Percentiles rank a stretch among this genome's conserved stretches.
Evolutionary conservation across 441 rosid species (phyloP).

Genomic region (Breynia disticha): DNA sequence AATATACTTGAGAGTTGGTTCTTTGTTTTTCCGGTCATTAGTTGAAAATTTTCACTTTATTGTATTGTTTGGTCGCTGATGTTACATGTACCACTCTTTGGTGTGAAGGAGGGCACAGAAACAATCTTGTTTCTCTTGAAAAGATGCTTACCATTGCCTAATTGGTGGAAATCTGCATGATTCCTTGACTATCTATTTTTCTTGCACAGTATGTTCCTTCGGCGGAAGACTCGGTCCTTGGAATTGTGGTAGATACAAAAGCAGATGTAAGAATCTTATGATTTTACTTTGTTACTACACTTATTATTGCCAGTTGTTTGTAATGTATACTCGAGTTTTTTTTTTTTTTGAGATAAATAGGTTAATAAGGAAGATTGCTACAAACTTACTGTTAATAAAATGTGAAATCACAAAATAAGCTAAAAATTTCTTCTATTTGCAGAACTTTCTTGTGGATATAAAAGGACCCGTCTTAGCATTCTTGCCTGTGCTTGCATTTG

Average conservation of each 20-base stretch:
- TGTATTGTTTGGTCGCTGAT: no score
- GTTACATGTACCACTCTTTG: no score
- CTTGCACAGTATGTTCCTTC: slow-evolving; percentile 59
- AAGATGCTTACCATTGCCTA: no score
- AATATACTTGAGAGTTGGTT: no score
- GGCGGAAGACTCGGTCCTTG: slow-evolving; percentile 66
- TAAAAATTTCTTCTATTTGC: slow-evolving; percentile 3
- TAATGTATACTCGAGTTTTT: neutral
- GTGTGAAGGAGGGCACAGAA: no score
- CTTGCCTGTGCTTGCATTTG: slow-evolving; percentile 82
- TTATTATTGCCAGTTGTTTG: neutral
- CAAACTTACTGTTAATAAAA: neutral
- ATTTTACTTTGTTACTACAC: neutral
- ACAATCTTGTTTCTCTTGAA: no score
- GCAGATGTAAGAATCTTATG: slow-evolving; percentile 54
- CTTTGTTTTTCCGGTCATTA: no score
- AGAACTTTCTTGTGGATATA: slow-evolving; percentile 78
- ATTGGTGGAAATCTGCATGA: no score
- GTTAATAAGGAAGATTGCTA: neutral
- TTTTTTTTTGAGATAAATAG: neutral
- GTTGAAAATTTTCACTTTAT: no score
- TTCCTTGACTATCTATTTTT: slow-evolving; percentile 6
- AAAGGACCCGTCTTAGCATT: slow-evolving; percentile 71
- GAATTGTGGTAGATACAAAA: slow-evolving; percentile 69
- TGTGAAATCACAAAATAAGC: neutral